phyloP scores from a whole-genome alignment of 441 rosid genomes.

The Gossypium davidsonii region DNA sequence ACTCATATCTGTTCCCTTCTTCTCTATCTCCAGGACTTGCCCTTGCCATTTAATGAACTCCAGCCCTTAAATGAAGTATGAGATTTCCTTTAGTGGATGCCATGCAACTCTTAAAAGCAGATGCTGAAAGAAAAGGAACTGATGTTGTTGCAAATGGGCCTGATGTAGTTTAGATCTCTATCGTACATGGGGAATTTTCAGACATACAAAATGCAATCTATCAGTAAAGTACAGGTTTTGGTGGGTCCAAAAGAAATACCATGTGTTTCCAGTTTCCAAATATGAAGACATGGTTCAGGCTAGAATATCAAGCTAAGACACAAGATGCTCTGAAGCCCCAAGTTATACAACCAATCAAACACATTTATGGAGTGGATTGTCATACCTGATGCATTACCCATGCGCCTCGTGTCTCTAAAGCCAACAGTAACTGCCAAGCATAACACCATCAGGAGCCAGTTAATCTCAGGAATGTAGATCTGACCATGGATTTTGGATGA shows the following conservation, averaged over 20 bases:
- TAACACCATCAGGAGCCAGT: slow-evolving; percentile 86
- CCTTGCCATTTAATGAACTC: neutral
- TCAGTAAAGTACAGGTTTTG: neutral
- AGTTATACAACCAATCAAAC: slow-evolving; percentile 21
- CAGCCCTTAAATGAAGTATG: neutral
- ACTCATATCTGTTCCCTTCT: neutral
- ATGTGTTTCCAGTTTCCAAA: neutral
- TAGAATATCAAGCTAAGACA: neutral
- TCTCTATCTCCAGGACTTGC: neutral
- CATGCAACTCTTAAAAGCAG: neutral
- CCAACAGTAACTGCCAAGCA: slow-evolving; percentile 91
- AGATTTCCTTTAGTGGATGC: neutral
- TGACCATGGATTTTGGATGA: slow-evolving; percentile 94
- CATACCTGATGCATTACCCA: slow-evolving; percentile 96
- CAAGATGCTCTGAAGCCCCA: neutral
- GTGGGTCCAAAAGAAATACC: neutral
- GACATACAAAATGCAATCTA: neutral
- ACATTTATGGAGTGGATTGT: slow-evolving; percentile 23
- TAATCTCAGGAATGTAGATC: slow-evolving; percentile 93
- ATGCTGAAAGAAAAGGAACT: neutral
- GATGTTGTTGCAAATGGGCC: neutral
- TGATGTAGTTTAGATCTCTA: neutral
- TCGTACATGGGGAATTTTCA: neutral
- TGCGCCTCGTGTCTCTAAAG: slow-evolving; percentile 69
- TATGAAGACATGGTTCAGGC: neutral